These are phyloP conservation scores for Aspergillus japonicus DNA, from an alignment of 2,329 filamentous ascomycete species.

Conservation along the genomic window DNA sequence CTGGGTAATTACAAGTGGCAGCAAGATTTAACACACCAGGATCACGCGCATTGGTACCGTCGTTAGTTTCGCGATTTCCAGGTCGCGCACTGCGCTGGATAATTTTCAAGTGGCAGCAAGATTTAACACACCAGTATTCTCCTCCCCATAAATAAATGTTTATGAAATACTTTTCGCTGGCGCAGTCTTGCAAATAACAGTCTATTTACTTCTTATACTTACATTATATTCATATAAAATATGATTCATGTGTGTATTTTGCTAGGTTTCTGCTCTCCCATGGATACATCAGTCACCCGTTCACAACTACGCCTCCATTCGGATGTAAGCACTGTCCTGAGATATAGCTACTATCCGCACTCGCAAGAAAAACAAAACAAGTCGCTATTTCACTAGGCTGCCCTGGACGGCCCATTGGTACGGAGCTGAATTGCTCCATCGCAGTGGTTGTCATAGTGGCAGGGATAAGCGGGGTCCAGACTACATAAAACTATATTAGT, in stretches of 20 bases:
- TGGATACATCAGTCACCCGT: slow-evolving; percentile 32
- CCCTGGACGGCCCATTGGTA: slow-evolving; percentile 72
- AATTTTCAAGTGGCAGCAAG: not conserved
- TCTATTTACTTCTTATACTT: not conserved
- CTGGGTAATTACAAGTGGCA: not conserved
- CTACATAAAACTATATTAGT: slow-evolving; percentile 30
- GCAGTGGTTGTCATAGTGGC: slow-evolving; percentile 69
- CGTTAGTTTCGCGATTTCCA: slow-evolving; percentile 33
- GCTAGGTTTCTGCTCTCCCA: not conserved
- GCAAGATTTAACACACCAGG: not conserved
- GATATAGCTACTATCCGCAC: slow-evolving; percentile 69
- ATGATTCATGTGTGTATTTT: not conserved
- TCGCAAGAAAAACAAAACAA: slow-evolving; percentile 78
- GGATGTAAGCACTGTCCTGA: slow-evolving; percentile 70
- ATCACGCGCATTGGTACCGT: slow-evolving; percentile 59
- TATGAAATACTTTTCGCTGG: no score
- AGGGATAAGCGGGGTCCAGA: slow-evolving; percentile 75
- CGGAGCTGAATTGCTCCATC: slow-evolving; percentile 67
- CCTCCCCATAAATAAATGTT: no score
- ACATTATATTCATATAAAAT: not conserved
- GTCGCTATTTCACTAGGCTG: slow-evolving; percentile 81
- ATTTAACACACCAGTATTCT: not conserved
- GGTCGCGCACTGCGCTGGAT: not conserved
- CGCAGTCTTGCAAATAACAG: not conserved
- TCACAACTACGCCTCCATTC: slow-evolving; percentile 59